These are phyloP conservation scores for Singerocomus rubriflavus DNA, from an alignment of 1,284 basidiomycete genomes.

Conservation along the genomic window DNA sequence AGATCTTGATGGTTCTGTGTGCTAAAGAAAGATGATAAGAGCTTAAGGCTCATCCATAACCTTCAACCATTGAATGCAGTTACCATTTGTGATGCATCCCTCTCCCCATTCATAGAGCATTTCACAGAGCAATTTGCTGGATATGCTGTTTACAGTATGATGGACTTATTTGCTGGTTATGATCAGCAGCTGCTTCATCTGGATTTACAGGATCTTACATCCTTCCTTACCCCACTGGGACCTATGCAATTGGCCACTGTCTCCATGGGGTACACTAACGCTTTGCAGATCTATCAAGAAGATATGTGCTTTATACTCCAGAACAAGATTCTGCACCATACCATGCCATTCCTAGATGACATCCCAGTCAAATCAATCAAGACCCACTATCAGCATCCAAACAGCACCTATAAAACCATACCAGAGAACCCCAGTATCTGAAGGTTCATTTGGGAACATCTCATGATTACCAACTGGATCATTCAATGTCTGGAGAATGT, in stretches of 20 bases:
- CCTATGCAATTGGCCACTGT: neutral
- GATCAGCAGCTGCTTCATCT: neutral
- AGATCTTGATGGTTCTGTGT: no score
- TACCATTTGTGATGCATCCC: no score
- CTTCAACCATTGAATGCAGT: no score
- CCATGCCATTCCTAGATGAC: neutral
- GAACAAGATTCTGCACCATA: neutral
- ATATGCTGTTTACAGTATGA: neutral
- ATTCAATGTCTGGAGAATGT: neutral
- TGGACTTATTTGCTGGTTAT: neutral
- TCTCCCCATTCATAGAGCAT: no score
- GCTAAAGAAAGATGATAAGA: no score
- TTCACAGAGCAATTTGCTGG: neutral
- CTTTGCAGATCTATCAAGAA: neutral
- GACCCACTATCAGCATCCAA: no score
- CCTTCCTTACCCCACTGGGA: neutral
- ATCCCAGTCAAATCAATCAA: neutral
- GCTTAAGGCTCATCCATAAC: no score
- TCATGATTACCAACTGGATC: neutral
- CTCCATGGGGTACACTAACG: neutral
- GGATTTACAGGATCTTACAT: neutral
- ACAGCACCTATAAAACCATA: neutral
- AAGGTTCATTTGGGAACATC: neutral
- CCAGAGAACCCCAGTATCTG: neutral
- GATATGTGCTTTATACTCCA: neutral